These are phyloP conservation scores for Penicillium canescens DNA, from an alignment of 495 filamentous ascomycete species.

Conservation along the genomic window DNA sequence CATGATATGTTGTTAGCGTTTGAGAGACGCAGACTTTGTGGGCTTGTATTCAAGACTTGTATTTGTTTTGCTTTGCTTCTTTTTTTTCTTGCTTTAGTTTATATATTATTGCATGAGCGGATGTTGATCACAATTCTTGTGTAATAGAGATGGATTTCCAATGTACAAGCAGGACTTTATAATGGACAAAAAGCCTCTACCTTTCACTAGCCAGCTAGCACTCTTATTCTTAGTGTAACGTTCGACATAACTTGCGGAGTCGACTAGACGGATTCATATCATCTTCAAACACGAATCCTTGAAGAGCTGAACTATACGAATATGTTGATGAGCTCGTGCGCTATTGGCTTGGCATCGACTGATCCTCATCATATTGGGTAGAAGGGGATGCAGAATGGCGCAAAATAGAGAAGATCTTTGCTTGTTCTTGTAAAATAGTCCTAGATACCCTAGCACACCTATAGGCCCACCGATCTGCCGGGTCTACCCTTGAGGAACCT, in stretches of 20 bases:
- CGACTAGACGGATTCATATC: too few relatives aligned
- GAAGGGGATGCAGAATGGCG: too few relatives aligned
- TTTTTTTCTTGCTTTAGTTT: background rate
- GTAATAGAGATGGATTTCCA: constrained; percentile 1
- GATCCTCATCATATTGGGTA: too few relatives aligned
- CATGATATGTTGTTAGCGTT: background rate
- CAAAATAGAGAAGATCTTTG: background rate
- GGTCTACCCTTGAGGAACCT: too few relatives aligned
- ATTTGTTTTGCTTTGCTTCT: background rate
- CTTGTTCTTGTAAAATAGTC: background rate
- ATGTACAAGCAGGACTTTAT: constrained; percentile 12
- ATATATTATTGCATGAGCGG: background rate
- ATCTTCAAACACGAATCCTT: too few relatives aligned
- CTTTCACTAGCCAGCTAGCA: background rate
- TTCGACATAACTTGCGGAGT: too few relatives aligned
- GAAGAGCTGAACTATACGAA: too few relatives aligned
- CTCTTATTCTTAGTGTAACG: too few relatives aligned
- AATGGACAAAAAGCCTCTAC: background rate
- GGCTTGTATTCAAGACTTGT: background rate
- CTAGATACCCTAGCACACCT: background rate
- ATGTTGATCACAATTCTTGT: constrained; percentile 6
- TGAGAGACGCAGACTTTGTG: background rate
- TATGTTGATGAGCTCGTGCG: too few relatives aligned
- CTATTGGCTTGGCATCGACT: too few relatives aligned
- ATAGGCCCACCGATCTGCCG: too few relatives aligned